Evolutionary conservation across 1,139 yeast genomes (phyloP).

Genomic region (Candida mesenterica): DNA sequence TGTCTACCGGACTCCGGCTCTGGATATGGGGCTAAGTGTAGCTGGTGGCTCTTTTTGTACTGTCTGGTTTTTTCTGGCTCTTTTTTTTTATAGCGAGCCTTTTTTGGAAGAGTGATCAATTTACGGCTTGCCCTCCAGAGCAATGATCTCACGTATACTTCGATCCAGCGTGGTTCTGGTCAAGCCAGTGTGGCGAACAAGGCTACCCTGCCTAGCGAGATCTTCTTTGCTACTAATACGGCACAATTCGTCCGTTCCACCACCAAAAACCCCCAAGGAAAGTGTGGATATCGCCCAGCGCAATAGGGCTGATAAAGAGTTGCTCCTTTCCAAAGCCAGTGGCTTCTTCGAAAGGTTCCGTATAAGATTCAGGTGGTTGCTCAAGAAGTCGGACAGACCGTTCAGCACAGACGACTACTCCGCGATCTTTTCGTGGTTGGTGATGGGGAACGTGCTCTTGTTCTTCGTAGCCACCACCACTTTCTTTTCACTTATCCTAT

Average conservation of each 20-base stretch:
- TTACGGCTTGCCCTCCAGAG: too few relatives aligned
- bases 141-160: background rate
- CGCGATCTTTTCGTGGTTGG: conserved; percentile 87
- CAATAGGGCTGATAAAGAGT: conserved; percentile 40
- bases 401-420: conserved; percentile 85
- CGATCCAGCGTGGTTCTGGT: background rate
- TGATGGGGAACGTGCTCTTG: conserved; percentile 80
- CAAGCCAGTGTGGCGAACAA: background rate
- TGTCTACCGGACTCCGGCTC: too few relatives aligned
- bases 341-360: conserved; percentile 49
- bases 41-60: too few relatives aligned
- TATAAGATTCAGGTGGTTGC: conserved; percentile 67
- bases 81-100: too few relatives aligned
- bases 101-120: too few relatives aligned
- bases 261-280: background rate
- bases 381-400: conserved; percentile 57
- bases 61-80: too few relatives aligned
- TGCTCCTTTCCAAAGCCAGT: conserved; percentile 51
- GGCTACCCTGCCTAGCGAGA: background rate
- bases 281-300: conserved; percentile 6
- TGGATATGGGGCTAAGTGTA: too few relatives aligned
- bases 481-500: conserved; percentile 74
- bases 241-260: background rate
- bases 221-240: background rate
- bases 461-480: conserved; percentile 87